phyloP scores from a whole-genome alignment of 345 rosid species.

The Euclidium syriacum region DNA sequence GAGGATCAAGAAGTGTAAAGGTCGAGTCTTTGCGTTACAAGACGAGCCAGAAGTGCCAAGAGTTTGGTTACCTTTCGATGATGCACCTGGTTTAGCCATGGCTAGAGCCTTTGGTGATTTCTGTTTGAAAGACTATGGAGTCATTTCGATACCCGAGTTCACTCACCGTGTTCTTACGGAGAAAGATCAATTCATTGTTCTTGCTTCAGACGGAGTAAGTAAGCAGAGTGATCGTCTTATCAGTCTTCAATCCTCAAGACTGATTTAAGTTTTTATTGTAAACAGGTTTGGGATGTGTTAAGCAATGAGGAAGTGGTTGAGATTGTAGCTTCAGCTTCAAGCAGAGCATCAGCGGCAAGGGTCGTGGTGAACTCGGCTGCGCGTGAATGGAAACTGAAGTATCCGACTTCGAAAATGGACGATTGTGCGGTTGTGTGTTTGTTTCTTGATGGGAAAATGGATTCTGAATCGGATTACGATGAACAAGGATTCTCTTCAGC shows the following conservation, averaged over 20 bases:
- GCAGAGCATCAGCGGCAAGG: slow-evolving; percentile 86
- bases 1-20: slow-evolving; percentile 92
- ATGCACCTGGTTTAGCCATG: slow-evolving; percentile 99
- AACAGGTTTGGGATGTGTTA: slow-evolving; percentile 98
- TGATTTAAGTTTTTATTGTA: slow-evolving; percentile 9
- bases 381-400: slow-evolving; percentile 91
- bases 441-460: slow-evolving; percentile 95
- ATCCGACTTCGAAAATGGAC: slow-evolving; percentile 97
- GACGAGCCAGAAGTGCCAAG: slow-evolving; percentile 98
- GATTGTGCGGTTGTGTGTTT: slow-evolving; percentile 98
- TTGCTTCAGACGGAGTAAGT: slow-evolving; percentile 97
- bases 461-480: slow-evolving; percentile 63
- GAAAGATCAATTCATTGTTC: slow-evolving; percentile 87
- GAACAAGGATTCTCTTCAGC: slow-evolving; percentile 89
- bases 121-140: slow-evolving; percentile 97
- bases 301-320: slow-evolving; percentile 98
- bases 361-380: slow-evolving; percentile 82
- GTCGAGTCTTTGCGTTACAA: slow-evolving; percentile 94
- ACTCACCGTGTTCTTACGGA: slow-evolving; percentile 83
- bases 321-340: slow-evolving; percentile 73
- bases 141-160: slow-evolving; percentile 88
- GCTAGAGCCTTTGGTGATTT: slow-evolving; percentile 99
- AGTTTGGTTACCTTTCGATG: slow-evolving; percentile 99
- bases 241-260: background rate
- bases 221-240: background rate